phyloP scores from a whole-genome alignment of 495 filamentous ascomycete genomes.

The Penicillium paradoxum region DNA sequence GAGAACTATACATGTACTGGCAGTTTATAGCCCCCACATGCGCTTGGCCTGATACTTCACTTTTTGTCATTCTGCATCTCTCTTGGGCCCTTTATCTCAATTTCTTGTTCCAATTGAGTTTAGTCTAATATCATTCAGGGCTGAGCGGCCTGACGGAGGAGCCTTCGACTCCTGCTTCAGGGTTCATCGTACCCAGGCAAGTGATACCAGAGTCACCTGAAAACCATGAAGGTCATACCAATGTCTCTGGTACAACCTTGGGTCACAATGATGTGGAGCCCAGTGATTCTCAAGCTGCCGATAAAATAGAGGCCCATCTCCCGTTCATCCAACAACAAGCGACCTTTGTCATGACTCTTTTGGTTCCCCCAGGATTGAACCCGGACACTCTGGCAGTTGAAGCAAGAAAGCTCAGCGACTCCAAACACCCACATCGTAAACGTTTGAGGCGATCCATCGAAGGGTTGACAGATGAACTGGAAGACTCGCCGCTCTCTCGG shows the following conservation, averaged over 20 bases:
- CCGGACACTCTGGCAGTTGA: background rate
- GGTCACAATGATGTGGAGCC: conserved; percentile 13
- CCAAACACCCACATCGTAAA: background rate
- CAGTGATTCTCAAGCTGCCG: background rate
- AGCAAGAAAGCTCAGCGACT: background rate
- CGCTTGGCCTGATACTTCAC: background rate
- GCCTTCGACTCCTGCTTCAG: conserved; percentile 5
- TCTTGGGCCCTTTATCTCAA: background rate
- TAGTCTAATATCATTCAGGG: conserved; percentile 14
- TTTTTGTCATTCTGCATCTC: conserved; percentile 7
- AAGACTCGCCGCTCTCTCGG: conserved; percentile 15
- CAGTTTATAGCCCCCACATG: background rate
- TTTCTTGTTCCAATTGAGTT: background rate
- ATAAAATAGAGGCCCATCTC: conserved; percentile 26
- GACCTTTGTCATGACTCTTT: conserved; percentile 1
- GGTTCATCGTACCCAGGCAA: background rate
- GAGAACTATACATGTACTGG: background rate
- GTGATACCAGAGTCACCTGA: conserved; percentile 25
- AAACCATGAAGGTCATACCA: conserved; percentile 27
- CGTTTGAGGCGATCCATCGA: conserved; percentile 14
- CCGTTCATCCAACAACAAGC: conserved; percentile 27
- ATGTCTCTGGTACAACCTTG: conserved; percentile 42
- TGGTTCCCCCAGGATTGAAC: conserved; percentile 4
- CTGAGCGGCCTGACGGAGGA: conserved; percentile 13
- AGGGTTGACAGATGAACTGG: conserved; percentile 21